phyloP scores from a whole-genome alignment of 306 rosid species.

The Carpinus viminea region DNA sequence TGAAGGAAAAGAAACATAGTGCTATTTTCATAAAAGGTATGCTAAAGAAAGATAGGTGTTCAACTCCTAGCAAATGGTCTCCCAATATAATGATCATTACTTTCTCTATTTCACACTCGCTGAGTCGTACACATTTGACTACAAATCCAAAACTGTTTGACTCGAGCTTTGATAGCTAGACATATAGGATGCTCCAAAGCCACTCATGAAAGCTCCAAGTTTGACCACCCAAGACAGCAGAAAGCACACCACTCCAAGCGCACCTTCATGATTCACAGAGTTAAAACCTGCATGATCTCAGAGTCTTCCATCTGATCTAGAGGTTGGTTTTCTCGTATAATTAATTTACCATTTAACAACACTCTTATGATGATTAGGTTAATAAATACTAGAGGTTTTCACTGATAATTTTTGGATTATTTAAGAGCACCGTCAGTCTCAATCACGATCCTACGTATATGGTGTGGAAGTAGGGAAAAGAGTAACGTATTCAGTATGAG shows the following conservation, averaged over 20 bases:
- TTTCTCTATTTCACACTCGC: too few species aligned
- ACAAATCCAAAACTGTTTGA: not conserved
- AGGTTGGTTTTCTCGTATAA: too few species aligned
- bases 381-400: too few species aligned
- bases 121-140: not conserved
- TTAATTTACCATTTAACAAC: too few species aligned
- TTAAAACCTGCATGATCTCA: too few species aligned
- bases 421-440: conserved; percentile 38
- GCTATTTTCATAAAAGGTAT: not conserved
- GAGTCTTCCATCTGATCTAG: too few species aligned
- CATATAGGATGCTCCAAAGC: too few species aligned
- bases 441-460: conserved; percentile 52
- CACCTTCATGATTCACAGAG: too few species aligned
- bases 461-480: not conserved
- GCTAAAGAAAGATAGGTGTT: not conserved
- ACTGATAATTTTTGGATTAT: not conserved
- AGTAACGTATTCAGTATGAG: conserved; percentile 13
- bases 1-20: not conserved
- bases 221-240: not conserved
- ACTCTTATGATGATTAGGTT: too few species aligned
- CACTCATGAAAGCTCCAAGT: too few species aligned
- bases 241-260: not conserved
- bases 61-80: too few species aligned
- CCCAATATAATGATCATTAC: too few species aligned
- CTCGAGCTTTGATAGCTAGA: not conserved